phyloP scores from a whole-genome alignment of 2,329 filamentous ascomycete species.

The Emmonsia crescens region DNA sequence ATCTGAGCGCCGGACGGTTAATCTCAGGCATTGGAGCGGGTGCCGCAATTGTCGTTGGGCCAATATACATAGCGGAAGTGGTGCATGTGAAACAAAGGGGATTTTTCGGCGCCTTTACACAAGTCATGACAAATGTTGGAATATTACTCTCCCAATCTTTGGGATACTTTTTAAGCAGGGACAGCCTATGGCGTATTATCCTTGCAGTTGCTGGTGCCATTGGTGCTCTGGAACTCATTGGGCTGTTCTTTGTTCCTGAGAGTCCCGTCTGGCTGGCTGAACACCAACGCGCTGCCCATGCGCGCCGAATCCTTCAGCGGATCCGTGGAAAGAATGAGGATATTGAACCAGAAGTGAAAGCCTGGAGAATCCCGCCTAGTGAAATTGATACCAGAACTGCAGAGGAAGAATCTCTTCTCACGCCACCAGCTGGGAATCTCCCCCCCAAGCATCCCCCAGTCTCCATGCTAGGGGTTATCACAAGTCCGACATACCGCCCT shows the following conservation, averaged over 20 bases:
- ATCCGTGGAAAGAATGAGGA: conserved; percentile 61
- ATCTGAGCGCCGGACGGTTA: conserved; percentile 64
- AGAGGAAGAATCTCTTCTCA: conserved; percentile 63
- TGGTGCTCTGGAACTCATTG: conserved; percentile 55
- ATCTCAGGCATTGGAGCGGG: conserved; percentile 77
- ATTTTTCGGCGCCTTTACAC: conserved; percentile 71
- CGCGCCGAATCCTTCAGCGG: conserved; percentile 57
- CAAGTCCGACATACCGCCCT: conserved; percentile 56
- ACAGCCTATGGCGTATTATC: conserved; percentile 71
- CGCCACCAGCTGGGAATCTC: conserved; percentile 46
- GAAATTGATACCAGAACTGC: conserved; percentile 22
- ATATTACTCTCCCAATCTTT: conserved; percentile 75
- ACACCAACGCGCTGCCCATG: conserved; percentile 49
- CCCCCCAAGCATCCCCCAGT: conserved; percentile 56
- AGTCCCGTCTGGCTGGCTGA: conserved; percentile 78
- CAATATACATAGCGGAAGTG: conserved; percentile 88
- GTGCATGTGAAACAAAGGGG: conserved; percentile 64
- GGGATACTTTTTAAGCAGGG: conserved; percentile 78
- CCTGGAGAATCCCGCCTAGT: conserved; percentile 35
- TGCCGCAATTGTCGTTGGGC: conserved; percentile 82
- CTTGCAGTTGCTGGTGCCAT: conserved; percentile 62
- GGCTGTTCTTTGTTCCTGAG: conserved; percentile 69
- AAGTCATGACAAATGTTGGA: conserved; percentile 86
- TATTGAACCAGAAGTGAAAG: conserved; percentile 60
- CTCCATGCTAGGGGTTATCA: conserved; percentile 55